Base-by-base conservation (phyloP, 805 yeast species). In the Metschnikowia reukaufii region DNA sequence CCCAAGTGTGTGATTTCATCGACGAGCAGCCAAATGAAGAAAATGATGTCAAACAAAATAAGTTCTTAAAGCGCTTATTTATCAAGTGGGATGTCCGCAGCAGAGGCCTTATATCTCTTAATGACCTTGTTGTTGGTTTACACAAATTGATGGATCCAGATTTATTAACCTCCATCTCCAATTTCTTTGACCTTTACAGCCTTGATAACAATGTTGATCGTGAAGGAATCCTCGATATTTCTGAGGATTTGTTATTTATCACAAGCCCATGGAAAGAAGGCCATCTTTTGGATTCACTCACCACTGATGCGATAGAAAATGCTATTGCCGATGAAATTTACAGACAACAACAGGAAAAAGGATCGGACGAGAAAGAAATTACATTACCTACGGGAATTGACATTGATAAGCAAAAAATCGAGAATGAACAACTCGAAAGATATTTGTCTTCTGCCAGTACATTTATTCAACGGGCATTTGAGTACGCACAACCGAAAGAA, bases 251-350 rank as follows among this genome's bases (percentile, higher is more conserved):
- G 33, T 68, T 92, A 10, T 85, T 80, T 56, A 74, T 94, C 30
- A 90, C 97, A 0, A 76, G 84, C 34, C 96, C 96, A 2, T 86
- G 94, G 84, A 83, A 89, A 57, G 89, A 88, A 52, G 91, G 84
- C 5, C 64, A 65, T 39, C 60, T 76, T 16, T 77, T 88, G 33
- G 97, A 90, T 63, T 61, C 70, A 5, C 71, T 83, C 10, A 85
- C 96, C 0, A 77, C 80, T 42, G 69, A 68, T 36, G 78, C 79
- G 2, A 81, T 87, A 36, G 89, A 86, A 56, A 74, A 78, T 40
- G 83, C 79, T 42, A 79, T 85, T 50, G 88, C 90, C 0, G 87
- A 83, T 48, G 74, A 76, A 44, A 76, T 86, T 6, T 73, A 70
- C 36, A 69, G 72, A 50, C 70, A 72, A 43, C 72, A 73, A 43